phyloP scores from a whole-genome alignment of 495 filamentous ascomycete genomes.

The Astrothelium subdiscretum region DNA sequence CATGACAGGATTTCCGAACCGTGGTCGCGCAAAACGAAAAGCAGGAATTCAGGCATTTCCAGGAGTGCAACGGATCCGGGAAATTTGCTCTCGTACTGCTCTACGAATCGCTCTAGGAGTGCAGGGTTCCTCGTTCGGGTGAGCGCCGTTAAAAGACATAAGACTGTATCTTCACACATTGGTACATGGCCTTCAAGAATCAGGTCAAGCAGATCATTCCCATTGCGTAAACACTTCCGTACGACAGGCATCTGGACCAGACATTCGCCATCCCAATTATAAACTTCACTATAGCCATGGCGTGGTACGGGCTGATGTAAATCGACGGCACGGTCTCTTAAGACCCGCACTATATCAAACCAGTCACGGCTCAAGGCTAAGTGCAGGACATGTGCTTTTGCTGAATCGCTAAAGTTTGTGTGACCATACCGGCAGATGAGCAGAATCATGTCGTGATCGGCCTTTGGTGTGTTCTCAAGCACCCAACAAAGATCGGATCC shows the following conservation, averaged over 20 bases:
- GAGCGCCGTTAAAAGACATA: not conserved
- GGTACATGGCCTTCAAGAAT: not conserved
- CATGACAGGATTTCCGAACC: not conserved
- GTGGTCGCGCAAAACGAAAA: not conserved
- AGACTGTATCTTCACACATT: not conserved
- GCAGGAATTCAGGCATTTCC: not conserved
- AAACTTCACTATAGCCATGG: not conserved
- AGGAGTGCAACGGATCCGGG: not conserved
- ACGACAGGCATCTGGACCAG: not conserved
- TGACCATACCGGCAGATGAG: not conserved
- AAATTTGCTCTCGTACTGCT: not conserved
- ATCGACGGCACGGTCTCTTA: not conserved
- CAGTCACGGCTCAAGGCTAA: not conserved
- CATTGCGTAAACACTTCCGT: not conserved
- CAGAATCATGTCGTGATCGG: not conserved
- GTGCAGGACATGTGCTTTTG: not conserved
- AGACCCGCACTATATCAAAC: not conserved
- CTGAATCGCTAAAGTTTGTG: not conserved
- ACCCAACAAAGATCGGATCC: not conserved
- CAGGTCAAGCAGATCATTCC: not conserved
- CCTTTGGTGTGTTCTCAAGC: not conserved
- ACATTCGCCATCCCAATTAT: not conserved
- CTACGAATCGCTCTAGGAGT: not conserved
- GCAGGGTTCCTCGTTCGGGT: not conserved
- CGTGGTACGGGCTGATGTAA: too few species aligned